A percentile compares a stretch with the other conserved stretches of the same genome.
Evolutionary conservation across 352 stramenopile genomes (phyloP).

Genomic region (Phytopythium kandeliae): DNA sequence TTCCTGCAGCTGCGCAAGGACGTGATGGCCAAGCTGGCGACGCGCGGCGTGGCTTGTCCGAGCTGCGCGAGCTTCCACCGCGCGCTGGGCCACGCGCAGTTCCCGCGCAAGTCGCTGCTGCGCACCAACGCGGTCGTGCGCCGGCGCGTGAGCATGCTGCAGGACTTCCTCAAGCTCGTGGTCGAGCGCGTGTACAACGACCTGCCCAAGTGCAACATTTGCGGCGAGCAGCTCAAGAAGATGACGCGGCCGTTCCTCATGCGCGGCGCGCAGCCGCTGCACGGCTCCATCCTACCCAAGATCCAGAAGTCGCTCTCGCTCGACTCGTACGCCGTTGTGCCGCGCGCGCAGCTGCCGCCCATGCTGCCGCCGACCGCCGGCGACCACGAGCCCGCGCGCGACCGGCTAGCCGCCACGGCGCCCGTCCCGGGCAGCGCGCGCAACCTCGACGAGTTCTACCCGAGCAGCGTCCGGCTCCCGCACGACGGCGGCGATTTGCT

Average conservation of each 20-base stretch:
- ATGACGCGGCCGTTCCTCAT: constrained; percentile 74
- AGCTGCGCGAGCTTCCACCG: constrained; percentile 62
- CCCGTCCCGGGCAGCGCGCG: not conserved
- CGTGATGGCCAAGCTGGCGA: constrained; percentile 38
- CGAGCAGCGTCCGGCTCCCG: not conserved
- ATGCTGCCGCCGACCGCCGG: constrained; percentile 10
- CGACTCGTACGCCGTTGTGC: constrained; percentile 51
- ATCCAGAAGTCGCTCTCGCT: constrained; percentile 73
- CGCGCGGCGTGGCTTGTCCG: constrained; percentile 35
- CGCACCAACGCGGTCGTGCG: constrained; percentile 72
- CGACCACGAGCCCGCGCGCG: not conserved
- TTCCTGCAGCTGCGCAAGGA: constrained; percentile 77
- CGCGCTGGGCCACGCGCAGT: constrained; percentile 53
- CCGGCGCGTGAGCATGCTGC: constrained; percentile 52
- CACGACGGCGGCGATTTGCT: not conserved
- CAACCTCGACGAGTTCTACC: constrained; percentile 3
- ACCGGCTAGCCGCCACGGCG: not conserved
- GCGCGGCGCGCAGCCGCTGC: constrained; percentile 69
- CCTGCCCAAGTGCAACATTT: constrained; percentile 66
- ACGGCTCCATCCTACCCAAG: constrained; percentile 59
- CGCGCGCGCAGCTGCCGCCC: constrained; percentile 19
- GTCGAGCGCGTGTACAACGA: constrained; percentile 67
- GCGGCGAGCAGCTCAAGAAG: constrained; percentile 57
- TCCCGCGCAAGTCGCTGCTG: constrained; percentile 61
- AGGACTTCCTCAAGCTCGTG: constrained; percentile 71